phyloP scores from a whole-genome alignment of 192 early-diverging fungal species.

The Kappamyces sp. region DNA sequence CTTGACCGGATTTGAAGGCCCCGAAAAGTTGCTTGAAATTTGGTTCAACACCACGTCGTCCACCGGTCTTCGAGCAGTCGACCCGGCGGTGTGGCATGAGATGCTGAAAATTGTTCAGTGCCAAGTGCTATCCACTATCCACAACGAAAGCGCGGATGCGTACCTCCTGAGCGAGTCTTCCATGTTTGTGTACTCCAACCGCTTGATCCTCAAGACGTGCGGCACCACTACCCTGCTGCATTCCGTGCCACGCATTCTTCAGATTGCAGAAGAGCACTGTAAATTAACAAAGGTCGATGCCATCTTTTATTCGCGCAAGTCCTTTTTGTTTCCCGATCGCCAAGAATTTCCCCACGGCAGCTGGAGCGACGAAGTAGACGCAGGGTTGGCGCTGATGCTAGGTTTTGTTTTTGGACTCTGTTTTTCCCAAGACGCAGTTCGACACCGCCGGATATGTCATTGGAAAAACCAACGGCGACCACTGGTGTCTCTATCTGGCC shows the following conservation, averaged over 20 bases:
- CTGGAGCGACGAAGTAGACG: conserved; percentile 87
- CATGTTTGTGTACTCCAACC: conserved; percentile 96
- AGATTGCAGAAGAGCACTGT: conserved; percentile 66
- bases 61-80: conserved; percentile 68
- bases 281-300: conserved; percentile 65
- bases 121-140: conserved; percentile 79
- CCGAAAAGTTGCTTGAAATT: conserved; percentile 96
- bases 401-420: conserved; percentile 47
- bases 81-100: conserved; percentile 76
- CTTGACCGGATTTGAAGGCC: conserved; percentile 78
- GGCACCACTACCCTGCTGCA: conserved; percentile 91
- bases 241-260: conserved; percentile 79
- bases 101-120: conserved; percentile 93
- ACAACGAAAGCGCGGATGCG: conserved; percentile 79
- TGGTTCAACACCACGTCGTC: conserved; percentile 66
- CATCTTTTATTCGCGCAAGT: conserved; percentile 93
- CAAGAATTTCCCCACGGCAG: conserved; percentile 82
- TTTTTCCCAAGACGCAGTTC: conserved; percentile 36
- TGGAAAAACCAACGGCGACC: conserved; percentile 89
- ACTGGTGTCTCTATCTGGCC: conserved; percentile 93
- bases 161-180: conserved; percentile 96
- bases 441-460: conserved; percentile 79
- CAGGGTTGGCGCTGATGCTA: conserved; percentile 1
- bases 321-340: conserved; percentile 91
- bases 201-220: conserved; percentile 94